A percentile compares a stretch with the other conserved stretches of the same genome.
phyloP scores from a whole-genome alignment of 176 grass and related monocot genomes.

The Metroxylon sagu region DNA sequence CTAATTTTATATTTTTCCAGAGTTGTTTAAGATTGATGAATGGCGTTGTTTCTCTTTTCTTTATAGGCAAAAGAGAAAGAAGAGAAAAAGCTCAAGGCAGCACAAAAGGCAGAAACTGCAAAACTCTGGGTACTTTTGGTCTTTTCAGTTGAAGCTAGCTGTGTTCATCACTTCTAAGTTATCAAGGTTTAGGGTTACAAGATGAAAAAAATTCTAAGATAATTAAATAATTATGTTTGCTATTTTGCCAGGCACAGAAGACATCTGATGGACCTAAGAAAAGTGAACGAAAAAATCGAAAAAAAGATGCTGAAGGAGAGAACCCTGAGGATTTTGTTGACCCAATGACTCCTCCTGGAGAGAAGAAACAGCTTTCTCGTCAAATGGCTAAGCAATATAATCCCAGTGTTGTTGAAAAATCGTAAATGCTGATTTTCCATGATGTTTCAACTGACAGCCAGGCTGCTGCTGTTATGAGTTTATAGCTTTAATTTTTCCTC shows the following conservation, averaged over 20 bases:
- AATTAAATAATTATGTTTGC: not conserved
- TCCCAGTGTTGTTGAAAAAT: conserved; percentile 54
- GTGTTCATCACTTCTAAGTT: not conserved
- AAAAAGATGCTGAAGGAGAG: conserved; percentile 30
- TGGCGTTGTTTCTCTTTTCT: conserved; percentile 6
- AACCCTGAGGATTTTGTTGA: conserved; percentile 58
- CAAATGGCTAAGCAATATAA: conserved; percentile 82
- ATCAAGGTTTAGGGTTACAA: no score
- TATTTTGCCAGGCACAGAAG: conserved; percentile 34
- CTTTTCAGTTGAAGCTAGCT: not conserved
- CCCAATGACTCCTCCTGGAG: conserved; percentile 38
- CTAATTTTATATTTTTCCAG: not conserved
- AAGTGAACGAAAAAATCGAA: conserved; percentile 52
- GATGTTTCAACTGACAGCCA: not conserved
- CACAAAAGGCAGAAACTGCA: conserved; percentile 37
- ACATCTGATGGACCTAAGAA: conserved; percentile 47
- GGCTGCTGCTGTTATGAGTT: not conserved
- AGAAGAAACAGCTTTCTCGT: conserved; percentile 46
- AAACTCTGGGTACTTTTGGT: conserved; percentile 33
- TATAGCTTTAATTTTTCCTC: no score
- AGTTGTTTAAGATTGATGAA: not conserved
- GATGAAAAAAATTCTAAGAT: no score
- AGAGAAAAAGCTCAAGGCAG: conserved; percentile 57
- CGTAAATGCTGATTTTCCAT: conserved; percentile 26
- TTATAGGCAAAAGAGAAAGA: conserved; percentile 55